phyloP scores from a whole-genome alignment of 495 filamentous ascomycete species.

The Penicillium herquei region DNA sequence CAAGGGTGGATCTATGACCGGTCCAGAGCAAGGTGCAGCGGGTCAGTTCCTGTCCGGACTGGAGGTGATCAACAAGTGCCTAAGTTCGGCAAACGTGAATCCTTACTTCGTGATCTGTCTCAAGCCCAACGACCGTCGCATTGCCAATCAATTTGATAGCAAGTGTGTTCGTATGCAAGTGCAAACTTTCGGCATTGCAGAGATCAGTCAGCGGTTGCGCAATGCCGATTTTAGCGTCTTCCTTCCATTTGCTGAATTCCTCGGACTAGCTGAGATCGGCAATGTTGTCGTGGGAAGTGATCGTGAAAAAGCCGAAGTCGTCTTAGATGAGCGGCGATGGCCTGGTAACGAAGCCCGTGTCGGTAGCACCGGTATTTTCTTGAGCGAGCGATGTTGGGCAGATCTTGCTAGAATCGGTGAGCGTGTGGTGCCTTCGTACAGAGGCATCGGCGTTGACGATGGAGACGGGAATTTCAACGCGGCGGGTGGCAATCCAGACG shows the following conservation, averaged over 20 bases:
- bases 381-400: constrained; percentile 93
- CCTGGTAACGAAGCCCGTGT: constrained; percentile 86
- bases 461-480: constrained; percentile 41
- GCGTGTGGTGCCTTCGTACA: constrained; percentile 54
- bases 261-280: constrained; percentile 82
- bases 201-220: constrained; percentile 88
- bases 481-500: constrained; percentile 55
- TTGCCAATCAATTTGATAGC: constrained; percentile 98
- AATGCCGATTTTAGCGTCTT: constrained; percentile 96
- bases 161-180: constrained; percentile 95
- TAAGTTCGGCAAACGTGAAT: constrained; percentile 79
- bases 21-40: constrained; percentile 76
- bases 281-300: constrained; percentile 86
- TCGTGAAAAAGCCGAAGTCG: constrained; percentile 83
- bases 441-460: constrained; percentile 49
- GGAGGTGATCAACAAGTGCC: constrained; percentile 80
- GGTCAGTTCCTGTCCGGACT: constrained; percentile 89
- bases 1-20: constrained; percentile 43
- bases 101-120: constrained; percentile 96
- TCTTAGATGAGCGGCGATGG: constrained; percentile 88
- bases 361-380: constrained; percentile 89
- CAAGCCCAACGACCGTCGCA: constrained; percentile 95
- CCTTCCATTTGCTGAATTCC: constrained; percentile 91
- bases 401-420: constrained; percentile 79
- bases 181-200: constrained; percentile 93